These are phyloP conservation scores for Neoscytalidium dimidiatum DNA, from an alignment of 2,329 filamentous ascomycete genomes.

Conservation along the genomic window DNA sequence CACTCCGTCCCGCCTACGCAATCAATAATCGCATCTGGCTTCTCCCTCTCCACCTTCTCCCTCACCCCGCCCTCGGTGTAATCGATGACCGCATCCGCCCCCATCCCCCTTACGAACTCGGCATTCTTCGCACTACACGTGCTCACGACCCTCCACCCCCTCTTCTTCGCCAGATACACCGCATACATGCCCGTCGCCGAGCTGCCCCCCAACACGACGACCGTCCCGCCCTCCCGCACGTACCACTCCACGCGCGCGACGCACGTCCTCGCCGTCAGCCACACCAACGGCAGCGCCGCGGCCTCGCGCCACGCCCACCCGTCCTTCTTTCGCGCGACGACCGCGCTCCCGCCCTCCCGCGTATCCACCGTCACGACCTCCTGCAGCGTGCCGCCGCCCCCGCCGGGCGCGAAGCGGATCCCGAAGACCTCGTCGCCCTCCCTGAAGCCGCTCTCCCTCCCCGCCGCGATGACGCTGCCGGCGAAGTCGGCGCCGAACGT, in stretches of 20 bases:
- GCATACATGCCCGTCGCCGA: constrained; percentile 36
- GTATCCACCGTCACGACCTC: neutral
- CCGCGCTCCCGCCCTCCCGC: neutral
- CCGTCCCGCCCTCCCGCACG: constrained; percentile 24
- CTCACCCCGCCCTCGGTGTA: constrained; percentile 36
- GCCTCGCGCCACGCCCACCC: constrained; percentile 27
- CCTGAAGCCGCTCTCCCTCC: neutral
- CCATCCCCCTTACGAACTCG: constrained; percentile 49
- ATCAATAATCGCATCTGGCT: constrained; percentile 52
- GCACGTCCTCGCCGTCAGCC: constrained; percentile 39
- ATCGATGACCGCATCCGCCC: constrained; percentile 51
- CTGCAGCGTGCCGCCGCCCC: neutral
- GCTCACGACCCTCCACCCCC: constrained; percentile 46
- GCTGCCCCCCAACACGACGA: constrained; percentile 34
- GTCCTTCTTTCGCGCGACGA: constrained; percentile 26
- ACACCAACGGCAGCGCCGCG: constrained; percentile 39
- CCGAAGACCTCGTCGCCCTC: neutral
- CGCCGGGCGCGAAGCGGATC: neutral
- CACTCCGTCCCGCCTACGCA: constrained; percentile 52
- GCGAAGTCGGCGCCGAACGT: constrained; percentile 12
- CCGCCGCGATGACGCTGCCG: neutral
- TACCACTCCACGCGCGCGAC: constrained; percentile 27
- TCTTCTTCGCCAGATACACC: constrained; percentile 41
- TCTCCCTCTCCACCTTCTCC: constrained; percentile 21
- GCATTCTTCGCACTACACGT: constrained; percentile 53